Conservation (phyloP, 768 basidiomycete species). For the Artomyces pyxidatus region DNA sequence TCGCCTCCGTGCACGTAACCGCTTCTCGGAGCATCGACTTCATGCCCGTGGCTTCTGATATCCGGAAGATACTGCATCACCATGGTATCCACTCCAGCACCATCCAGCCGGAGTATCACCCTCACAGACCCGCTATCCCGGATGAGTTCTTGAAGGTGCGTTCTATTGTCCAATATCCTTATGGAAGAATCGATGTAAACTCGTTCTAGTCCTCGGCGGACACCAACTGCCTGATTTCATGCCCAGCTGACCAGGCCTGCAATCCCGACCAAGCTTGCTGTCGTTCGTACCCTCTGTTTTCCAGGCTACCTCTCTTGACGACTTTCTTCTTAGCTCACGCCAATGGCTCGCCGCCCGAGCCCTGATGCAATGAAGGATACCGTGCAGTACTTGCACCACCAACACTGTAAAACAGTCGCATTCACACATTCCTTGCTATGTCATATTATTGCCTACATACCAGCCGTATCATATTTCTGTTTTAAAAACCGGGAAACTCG, state of each 20-base stretch:
- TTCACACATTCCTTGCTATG: not conserved
- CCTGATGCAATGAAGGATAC: too few species aligned
- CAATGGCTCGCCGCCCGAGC: too few species aligned
- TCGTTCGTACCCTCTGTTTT: slow-evolving; percentile 57
- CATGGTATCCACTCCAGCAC: slow-evolving; percentile 94
- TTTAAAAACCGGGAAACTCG: slow-evolving; percentile 68
- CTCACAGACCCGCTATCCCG: slow-evolving; percentile 28
- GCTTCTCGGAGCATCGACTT: slow-evolving; percentile 79
- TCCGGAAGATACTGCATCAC: slow-evolving; percentile 77
- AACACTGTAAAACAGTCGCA: too few species aligned
- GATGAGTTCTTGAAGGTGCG: slow-evolving; percentile 45
- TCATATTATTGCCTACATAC: not conserved
- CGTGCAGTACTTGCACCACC: too few species aligned
- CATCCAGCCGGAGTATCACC: slow-evolving; percentile 82
- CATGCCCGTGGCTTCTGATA: slow-evolving; percentile 81
- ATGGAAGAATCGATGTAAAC: not conserved
- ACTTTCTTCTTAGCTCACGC: too few species aligned
- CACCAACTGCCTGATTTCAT: slow-evolving; percentile 62
- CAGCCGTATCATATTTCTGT: slow-evolving; percentile 20
- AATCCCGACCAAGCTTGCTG: slow-evolving; percentile 74
- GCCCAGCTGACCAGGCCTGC: slow-evolving; percentile 62
- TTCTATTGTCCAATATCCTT: too few species aligned
- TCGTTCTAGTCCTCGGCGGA: slow-evolving; percentile 37
- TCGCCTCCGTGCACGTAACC: slow-evolving; percentile 93
- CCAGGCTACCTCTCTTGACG: too few species aligned